phyloP scores from a whole-genome alignment of 2,329 filamentous ascomycete species.

The Penicillium sp. region DNA sequence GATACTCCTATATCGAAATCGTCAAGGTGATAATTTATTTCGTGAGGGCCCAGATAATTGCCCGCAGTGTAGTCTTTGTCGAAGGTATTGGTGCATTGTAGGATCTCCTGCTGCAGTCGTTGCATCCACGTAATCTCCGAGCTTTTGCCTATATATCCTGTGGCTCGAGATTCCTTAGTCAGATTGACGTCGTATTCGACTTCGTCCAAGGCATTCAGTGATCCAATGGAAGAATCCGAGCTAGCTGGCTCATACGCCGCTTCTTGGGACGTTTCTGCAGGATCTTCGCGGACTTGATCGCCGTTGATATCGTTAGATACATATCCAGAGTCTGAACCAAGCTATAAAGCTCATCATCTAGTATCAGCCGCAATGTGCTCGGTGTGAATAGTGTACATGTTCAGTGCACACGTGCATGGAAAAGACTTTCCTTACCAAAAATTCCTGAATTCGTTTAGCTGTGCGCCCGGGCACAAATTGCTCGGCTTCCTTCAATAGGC shows the following conservation, averaged over 20 bases:
- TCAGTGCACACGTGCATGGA: neutral
- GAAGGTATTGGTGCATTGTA: neutral
- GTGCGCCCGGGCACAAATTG: neutral
- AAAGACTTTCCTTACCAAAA: constrained; percentile 4
- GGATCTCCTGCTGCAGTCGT: constrained; percentile 3
- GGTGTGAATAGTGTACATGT: neutral
- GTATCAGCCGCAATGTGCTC: neutral
- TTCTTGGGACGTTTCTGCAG: neutral
- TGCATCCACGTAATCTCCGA: constrained; percentile 17
- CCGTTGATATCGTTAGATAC: neutral
- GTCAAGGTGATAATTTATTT: constrained; percentile 34
- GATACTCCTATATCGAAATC: constrained; percentile 35
- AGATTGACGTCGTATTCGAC: constrained; percentile 13
- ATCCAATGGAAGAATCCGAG: constrained; percentile 10
- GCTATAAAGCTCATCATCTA: too few relatives aligned
- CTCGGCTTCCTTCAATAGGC: constrained; percentile 5
- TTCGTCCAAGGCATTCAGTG: constrained; percentile 9
- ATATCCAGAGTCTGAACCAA: neutral
- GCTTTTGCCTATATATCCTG: constrained; percentile 15
- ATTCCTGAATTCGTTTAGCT: neutral
- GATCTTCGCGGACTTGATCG: neutral
- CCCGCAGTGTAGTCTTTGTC: neutral
- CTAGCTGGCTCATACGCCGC: neutral
- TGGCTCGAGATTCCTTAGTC: constrained; percentile 7
- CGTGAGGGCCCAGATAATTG: neutral